phyloP scores from a whole-genome alignment of 768 basidiomycete species.

The Podaxis mareebaensis region DNA sequence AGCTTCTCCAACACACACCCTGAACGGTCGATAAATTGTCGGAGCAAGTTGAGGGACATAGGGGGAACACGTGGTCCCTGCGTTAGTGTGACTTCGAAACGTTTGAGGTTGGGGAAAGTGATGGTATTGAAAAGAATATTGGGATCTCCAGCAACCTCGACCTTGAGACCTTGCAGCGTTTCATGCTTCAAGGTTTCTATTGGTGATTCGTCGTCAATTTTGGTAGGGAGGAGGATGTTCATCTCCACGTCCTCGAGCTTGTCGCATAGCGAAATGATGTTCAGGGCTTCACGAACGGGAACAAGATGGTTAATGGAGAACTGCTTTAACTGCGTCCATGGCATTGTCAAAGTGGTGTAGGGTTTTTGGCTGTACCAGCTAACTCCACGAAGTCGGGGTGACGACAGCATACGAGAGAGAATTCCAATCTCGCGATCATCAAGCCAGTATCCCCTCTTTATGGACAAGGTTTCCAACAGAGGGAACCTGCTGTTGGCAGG shows the following conservation, averaged over 20 bases:
- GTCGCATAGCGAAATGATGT: slow-evolving; percentile 19
- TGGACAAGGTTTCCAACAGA: slow-evolving; percentile 26
- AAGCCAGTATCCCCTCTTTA: slow-evolving; percentile 25
- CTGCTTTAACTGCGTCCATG: slow-evolving; percentile 28
- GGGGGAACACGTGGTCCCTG: slow-evolving; percentile 16
- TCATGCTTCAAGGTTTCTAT: slow-evolving; percentile 18
- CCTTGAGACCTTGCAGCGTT: slow-evolving; percentile 23
- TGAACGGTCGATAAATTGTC: slow-evolving; percentile 13
- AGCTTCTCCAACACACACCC: slow-evolving; percentile 13
- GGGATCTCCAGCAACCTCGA: slow-evolving; percentile 24
- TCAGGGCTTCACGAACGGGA: slow-evolving; percentile 22
- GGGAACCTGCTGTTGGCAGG: slow-evolving; percentile 21
- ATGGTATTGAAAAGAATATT: slow-evolving; percentile 23
- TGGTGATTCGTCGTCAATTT: slow-evolving; percentile 13
- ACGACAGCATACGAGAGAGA: slow-evolving; percentile 24
- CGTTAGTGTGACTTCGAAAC: slow-evolving; percentile 21
- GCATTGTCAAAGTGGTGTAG: slow-evolving; percentile 23
- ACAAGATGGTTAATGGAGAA: slow-evolving; percentile 26
- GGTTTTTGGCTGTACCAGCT: slow-evolving; percentile 23
- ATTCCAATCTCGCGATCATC: slow-evolving; percentile 18
- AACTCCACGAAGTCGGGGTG: slow-evolving; percentile 26
- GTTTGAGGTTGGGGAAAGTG: slow-evolving; percentile 26
- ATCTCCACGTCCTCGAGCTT: slow-evolving; percentile 17
- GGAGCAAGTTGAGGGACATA: slow-evolving; percentile 10
- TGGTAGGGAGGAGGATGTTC: slow-evolving; percentile 15